These are phyloP conservation scores for Lactarius sanguifluus DNA, from an alignment of 768 basidiomycete species.

Conservation along the genomic window DNA sequence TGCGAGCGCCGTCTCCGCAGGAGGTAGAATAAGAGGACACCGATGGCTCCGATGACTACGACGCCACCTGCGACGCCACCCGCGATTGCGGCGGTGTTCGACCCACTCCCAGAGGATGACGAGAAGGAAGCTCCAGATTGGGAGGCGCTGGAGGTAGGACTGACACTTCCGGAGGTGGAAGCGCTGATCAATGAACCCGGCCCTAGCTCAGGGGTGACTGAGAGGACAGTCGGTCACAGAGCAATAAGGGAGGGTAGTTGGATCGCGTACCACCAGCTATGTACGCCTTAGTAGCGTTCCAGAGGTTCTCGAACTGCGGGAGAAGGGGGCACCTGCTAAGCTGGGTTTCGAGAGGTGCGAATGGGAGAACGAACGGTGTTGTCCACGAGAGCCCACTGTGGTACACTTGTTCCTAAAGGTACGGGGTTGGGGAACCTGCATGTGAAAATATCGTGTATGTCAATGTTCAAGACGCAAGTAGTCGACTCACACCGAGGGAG, in stretches of 20 bases:
- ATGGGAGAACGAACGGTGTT: background rate
- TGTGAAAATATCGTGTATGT: background rate
- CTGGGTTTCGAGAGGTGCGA: background rate
- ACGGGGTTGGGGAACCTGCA: slow-evolving; percentile 14
- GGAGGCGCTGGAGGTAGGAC: too few species aligned
- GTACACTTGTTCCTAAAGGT: slow-evolving; percentile 1
- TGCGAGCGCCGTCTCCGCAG: background rate
- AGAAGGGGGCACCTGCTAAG: background rate
- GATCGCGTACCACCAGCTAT: background rate
- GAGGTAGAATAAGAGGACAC: background rate
- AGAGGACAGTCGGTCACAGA: background rate
- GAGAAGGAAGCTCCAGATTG: background rate
- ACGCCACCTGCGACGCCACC: slow-evolving; percentile 12
- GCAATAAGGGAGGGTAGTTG: background rate
- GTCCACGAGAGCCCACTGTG: slow-evolving; percentile 7
- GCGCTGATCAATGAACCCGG: background rate
- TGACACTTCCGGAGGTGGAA: background rate
- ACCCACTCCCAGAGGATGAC: background rate
- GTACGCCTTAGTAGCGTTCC: background rate
- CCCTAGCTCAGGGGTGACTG: background rate
- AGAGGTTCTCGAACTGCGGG: background rate
- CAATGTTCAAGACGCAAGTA: background rate
- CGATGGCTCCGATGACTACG: background rate
- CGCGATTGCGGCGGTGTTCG: background rate
- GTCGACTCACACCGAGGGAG: slow-evolving; percentile 13